These are phyloP conservation scores for Chenopodium suecicum DNA, from an alignment of 148 eudicot genomes.

Conservation along the genomic window DNA sequence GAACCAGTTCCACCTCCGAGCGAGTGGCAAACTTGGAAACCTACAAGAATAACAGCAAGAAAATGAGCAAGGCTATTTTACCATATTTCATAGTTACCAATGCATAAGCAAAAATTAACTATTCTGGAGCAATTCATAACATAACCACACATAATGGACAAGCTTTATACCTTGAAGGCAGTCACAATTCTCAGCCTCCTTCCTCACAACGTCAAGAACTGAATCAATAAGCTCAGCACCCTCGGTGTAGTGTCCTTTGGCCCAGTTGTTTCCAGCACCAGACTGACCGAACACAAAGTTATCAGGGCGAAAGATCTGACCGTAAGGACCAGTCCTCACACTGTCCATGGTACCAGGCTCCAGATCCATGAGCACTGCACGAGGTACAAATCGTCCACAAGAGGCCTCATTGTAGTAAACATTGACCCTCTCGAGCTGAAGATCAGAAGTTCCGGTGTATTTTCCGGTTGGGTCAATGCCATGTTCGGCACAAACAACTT, in stretches of 20 bases:
- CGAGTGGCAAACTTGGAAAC: conserved; percentile 46
- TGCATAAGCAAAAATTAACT: neutral
- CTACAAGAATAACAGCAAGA: conserved; percentile 14
- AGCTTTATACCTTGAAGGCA: conserved; percentile 36
- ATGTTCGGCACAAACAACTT: conserved; percentile 40
- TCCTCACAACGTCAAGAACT: conserved; percentile 43
- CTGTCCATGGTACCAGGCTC: conserved; percentile 50
- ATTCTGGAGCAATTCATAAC: neutral
- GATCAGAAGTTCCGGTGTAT: conserved; percentile 36
- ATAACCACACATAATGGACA: neutral
- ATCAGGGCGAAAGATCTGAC: conserved; percentile 44
- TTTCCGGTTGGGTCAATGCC: conserved; percentile 43
- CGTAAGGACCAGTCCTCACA: conserved; percentile 43
- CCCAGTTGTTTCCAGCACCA: conserved; percentile 45
- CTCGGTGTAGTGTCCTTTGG: conserved; percentile 43
- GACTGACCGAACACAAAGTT: conserved; percentile 46
- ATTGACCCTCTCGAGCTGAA: conserved; percentile 40
- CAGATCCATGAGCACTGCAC: conserved; percentile 48
- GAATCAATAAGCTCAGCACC: conserved; percentile 47
- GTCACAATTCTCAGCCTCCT: conserved; percentile 45
- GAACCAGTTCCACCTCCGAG: conserved; percentile 47
- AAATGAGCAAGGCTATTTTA: neutral
- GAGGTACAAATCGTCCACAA: conserved; percentile 42
- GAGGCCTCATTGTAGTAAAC: conserved; percentile 46
- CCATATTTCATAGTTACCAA: neutral